phyloP scores from a whole-genome alignment of 2,329 filamentous ascomycete species.

The Balansia obtecta region DNA sequence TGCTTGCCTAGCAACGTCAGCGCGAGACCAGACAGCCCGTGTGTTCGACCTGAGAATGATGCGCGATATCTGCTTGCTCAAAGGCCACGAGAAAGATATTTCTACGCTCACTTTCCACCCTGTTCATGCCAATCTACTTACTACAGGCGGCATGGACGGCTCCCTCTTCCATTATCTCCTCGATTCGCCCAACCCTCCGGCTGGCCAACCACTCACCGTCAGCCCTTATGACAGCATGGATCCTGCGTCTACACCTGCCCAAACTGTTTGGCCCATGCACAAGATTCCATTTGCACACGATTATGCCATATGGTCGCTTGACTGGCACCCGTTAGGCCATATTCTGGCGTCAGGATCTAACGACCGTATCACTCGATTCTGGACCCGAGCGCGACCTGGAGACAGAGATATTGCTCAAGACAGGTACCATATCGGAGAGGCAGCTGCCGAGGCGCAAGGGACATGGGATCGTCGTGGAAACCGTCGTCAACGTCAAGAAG shows the following conservation, averaged over 20 bases:
- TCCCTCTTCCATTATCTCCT: slow-evolving; percentile 89
- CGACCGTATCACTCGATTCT: slow-evolving; percentile 92
- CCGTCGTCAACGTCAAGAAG: slow-evolving; percentile 69
- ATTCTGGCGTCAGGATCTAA: slow-evolving; percentile 93
- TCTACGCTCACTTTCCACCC: slow-evolving; percentile 91
- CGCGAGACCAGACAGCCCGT: slow-evolving; percentile 81
- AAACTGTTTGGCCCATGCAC: slow-evolving; percentile 89
- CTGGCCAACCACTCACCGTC: slow-evolving; percentile 56
- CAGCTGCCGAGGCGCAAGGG: slow-evolving; percentile 86
- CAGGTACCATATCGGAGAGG: slow-evolving; percentile 88
- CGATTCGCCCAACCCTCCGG: slow-evolving; percentile 80
- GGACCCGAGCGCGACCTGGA: slow-evolving; percentile 81
- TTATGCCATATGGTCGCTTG: slow-evolving; percentile 92
- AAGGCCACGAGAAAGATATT: slow-evolving; percentile 93
- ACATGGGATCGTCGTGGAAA: slow-evolving; percentile 78
- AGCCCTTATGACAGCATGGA: slow-evolving; percentile 81
- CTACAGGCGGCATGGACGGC: slow-evolving; percentile 82
- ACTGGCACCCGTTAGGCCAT: slow-evolving; percentile 95
- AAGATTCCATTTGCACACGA: slow-evolving; percentile 80
- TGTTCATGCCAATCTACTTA: slow-evolving; percentile 76
- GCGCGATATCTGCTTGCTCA: slow-evolving; percentile 87
- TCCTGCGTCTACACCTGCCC: slow-evolving; percentile 64
- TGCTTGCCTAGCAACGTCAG: slow-evolving; percentile 78
- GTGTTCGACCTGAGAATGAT: slow-evolving; percentile 97
- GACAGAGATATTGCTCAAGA: slow-evolving; percentile 79